Evolutionary conservation across 257 asterid genomes (phyloP), one percentile per base, ranked within the genome.

Genomic region (Solanum okadae): DNA sequence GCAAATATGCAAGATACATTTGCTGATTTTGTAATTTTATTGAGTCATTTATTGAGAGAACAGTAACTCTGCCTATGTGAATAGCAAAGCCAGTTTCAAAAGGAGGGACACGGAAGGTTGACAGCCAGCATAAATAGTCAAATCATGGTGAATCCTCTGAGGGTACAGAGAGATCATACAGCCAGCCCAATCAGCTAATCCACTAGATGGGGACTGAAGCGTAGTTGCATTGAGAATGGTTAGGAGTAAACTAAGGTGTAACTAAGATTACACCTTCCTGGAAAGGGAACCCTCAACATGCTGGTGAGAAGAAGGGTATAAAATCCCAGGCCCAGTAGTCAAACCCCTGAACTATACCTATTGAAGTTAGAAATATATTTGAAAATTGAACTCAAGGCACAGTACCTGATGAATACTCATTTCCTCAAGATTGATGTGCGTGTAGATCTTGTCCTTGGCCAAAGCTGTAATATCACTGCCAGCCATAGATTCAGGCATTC

Each of bases 401-500:
- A 46, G 27, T 87, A 95, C 99, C 96, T 94, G 96, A 86, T 94
- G 98, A 86, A 96, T 92, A 79, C 95, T 94, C 89, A 91, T 95
- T 88, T 95, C 98, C 49, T 96, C 99, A 20, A 96, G 98, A 91
- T 95, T 94, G 82, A 96, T 93, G 91, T 93, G 96, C 0, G 97
- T 89, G 88, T 94, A 96, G 70, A 93, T 88, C 88, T 91, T 95
- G 93, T 96, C 99, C 92, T 95, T 95, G 7, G 98, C 99, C 96
- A 95, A 90, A 90, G 95, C 91, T 87, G 98, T 96, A 89, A 96
- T 97, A 89, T 97, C 99, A 89, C 99, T 97, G 98, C 88, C 88
- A 86, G 85, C 86, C 89, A 89, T 87, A 37, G 84, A 29, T 29
- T 71, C 40, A 71, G 42, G 42, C 78, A 71, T 72, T 84, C 6